Evolutionary conservation across 345 rosid species (phyloP).

Genomic region (Salix dunnii): DNA sequence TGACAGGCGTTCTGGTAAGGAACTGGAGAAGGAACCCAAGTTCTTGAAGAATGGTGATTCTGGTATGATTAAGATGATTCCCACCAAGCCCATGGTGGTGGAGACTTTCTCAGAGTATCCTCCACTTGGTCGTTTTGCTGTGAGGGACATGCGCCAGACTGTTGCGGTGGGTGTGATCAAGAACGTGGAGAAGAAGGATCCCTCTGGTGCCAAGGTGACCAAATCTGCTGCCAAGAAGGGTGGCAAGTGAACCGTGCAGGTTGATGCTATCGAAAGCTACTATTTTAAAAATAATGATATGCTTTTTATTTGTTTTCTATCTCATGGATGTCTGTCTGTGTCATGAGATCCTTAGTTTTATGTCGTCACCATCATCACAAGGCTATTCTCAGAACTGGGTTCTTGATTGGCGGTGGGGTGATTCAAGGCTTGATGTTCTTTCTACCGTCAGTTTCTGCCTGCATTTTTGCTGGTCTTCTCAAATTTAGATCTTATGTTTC

Average conservation of each 20-base stretch:
- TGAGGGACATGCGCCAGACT: constrained; percentile 90
- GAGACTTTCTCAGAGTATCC: constrained; percentile 81
- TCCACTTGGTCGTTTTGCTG: constrained; percentile 86
- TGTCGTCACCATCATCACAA: constrained; percentile 4
- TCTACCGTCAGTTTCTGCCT: not conserved
- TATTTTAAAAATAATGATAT: not conserved
- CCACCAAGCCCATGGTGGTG: constrained; percentile 90
- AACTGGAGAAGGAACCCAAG: constrained; percentile 82
- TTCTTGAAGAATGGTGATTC: constrained; percentile 86
- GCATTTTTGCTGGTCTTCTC: not conserved
- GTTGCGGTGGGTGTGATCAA: constrained; percentile 88
- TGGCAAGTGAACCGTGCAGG: constrained; percentile 52
- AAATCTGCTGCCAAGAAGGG: constrained; percentile 87
- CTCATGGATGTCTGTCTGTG: not conserved
- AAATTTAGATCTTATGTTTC: not conserved
- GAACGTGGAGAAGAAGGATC: constrained; percentile 85
- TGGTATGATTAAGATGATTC: constrained; percentile 76
- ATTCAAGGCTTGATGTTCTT: not conserved
- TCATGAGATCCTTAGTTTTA: not conserved
- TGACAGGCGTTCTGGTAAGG: constrained; percentile 75
- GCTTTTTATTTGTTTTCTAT: not conserved
- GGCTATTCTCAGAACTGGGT: constrained; percentile 21
- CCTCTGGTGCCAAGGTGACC: constrained; percentile 75
- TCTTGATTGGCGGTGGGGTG: constrained; percentile 22
- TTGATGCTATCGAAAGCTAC: not conserved